phyloP scores from a whole-genome alignment of 1,139 yeast genomes.

The Suhomyces terraborum region DNA sequence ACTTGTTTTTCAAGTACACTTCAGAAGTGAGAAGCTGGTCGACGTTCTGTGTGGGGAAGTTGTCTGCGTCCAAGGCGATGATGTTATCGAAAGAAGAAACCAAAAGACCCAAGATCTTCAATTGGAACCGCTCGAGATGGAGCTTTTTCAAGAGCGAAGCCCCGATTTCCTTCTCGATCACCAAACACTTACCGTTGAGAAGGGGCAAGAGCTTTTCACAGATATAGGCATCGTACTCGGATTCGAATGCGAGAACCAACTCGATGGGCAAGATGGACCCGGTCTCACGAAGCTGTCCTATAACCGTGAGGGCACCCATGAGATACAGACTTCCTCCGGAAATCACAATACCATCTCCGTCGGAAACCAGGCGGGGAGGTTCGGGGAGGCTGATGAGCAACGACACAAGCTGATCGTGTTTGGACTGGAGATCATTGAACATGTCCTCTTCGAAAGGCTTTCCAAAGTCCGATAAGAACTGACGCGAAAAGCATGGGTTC shows the following conservation, averaged over 20 bases:
- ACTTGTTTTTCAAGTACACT: slow-evolving; percentile 19
- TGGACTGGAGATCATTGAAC: slow-evolving; percentile 19
- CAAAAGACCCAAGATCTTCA: slow-evolving; percentile 24
- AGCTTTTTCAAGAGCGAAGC: slow-evolving; percentile 17
- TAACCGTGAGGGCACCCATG: slow-evolving; percentile 23
- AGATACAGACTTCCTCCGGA: slow-evolving; percentile 23
- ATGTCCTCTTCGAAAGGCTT: slow-evolving; percentile 20
- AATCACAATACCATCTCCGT: slow-evolving; percentile 22
- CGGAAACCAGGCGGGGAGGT: slow-evolving; percentile 16
- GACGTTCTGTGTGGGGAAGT: slow-evolving; percentile 25
- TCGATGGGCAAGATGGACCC: slow-evolving; percentile 24
- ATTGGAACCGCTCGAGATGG: slow-evolving; percentile 22
- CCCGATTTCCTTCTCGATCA: slow-evolving; percentile 45
- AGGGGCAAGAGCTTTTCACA: slow-evolving; percentile 21
- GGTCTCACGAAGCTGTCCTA: slow-evolving; percentile 22
- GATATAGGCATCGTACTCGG: slow-evolving; percentile 23
- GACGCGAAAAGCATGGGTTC: slow-evolving; percentile 15
- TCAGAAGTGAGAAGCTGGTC: slow-evolving; percentile 20
- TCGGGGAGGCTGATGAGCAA: slow-evolving; percentile 18
- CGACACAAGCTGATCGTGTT: slow-evolving; percentile 15
- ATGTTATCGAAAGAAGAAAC: slow-evolving; percentile 26
- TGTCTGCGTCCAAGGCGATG: slow-evolving; percentile 27
- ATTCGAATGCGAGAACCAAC: slow-evolving; percentile 19
- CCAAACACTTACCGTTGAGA: slow-evolving; percentile 24
- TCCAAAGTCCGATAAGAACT: slow-evolving; percentile 12